Base-by-base conservation (phyloP, 108 stramenopile genomes). In the Nitzschia palea region DNA sequence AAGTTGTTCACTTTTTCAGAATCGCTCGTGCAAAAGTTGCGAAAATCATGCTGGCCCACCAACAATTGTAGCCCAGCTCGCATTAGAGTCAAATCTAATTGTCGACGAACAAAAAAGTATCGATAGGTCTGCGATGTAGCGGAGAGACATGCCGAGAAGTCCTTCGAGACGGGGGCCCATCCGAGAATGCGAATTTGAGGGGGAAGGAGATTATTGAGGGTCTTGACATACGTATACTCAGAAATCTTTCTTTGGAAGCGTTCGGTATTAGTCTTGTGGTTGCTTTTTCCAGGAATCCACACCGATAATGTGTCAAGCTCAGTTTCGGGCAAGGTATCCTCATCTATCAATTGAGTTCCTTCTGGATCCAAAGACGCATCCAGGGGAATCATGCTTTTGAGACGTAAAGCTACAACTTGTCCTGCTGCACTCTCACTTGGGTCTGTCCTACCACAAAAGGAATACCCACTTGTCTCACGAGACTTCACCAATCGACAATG, bases 11-110 rank as follows among this genome's bases (percentile, higher is more conserved):
- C 96, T 37, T 95, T 84, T 64, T 91, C 91, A 17, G 85, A 87
- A 76, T 99, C 93, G 89, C 98, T 97, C 71, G 99, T 99, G 74
- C 97, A 97, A 44, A 99, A 83, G 74, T 99, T 98, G 15, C 99
- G 88, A 76, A 99, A 99, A 77, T 99, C 99, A 73, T 98, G 96
- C 29, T 80, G 64, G n/a, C 99, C 99, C 22, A 95, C 82, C 69
- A 99, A 73, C 31, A 54, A 51, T 5, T 66, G 28, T 14, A 95
- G 69, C 5, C 86, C 97, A 17, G 68, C 27, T 14, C 77, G 69
- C 88, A 99, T 99, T 6, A 52, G 59, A 2, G 48, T 53, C 15
- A 97, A 47, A 81, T 98, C 80, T 60, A 97, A 56, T 43, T 65
- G 73, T 44, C 64, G 74, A 37, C 45, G 55, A 45, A 84, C 65